A percentile compares a stretch with the other conserved stretches of the same genome.
These are phyloP conservation scores for Neurospora sp. DNA, from an alignment of 495 filamentous ascomycete genomes.

Conservation along the genomic window DNA sequence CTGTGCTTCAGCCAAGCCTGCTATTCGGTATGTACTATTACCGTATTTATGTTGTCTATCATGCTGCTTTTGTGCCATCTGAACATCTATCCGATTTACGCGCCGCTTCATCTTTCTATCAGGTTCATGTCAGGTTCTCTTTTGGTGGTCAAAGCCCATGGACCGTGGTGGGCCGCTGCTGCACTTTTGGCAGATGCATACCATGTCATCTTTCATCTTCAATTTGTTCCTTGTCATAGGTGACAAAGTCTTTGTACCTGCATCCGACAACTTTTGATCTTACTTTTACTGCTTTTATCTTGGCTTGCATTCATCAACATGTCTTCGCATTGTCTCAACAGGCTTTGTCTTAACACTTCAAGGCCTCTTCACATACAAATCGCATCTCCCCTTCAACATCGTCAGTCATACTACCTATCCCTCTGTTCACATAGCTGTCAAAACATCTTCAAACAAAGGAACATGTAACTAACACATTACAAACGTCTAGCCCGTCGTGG, in stretches of 20 bases:
- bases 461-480: conserved; percentile 1
- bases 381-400: background rate
- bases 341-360: background rate
- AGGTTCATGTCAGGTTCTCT: background rate
- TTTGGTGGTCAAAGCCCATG: background rate
- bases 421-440: background rate
- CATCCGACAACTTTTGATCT: background rate
- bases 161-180: background rate
- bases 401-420: background rate
- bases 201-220: background rate
- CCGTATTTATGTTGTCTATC: background rate
- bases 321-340: background rate
- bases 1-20: conserved; percentile 39
- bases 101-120: background rate
- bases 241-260: background rate
- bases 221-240: background rate
- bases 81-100: background rate
- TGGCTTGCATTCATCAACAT: background rate
- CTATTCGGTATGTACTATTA: conserved; percentile 51
- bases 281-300: background rate
- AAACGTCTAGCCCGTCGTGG: conserved; percentile 74
- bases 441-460: background rate
- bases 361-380: background rate
- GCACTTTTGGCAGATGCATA: background rate
- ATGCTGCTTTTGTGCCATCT: background rate